Percentiles rank a stretch among this genome's conserved stretches.
Conservation (phyloP, 2,329 filamentous ascomycete genomes). For the Sordariomycetes sp. region DNA sequence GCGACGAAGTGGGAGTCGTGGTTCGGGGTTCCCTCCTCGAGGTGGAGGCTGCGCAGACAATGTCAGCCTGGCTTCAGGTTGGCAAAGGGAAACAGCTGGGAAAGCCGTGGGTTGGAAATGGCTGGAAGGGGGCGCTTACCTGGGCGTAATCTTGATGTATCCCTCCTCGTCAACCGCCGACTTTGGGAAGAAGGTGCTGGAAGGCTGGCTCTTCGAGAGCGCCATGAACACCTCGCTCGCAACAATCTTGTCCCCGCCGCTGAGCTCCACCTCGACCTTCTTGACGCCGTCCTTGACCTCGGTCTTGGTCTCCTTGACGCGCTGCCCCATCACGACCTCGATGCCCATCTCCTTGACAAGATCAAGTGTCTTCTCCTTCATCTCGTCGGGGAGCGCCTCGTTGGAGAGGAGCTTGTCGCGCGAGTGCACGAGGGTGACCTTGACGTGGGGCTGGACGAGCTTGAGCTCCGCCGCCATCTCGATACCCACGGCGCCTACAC, state of each 20-base stretch:
- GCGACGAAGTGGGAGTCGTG: slow-evolving; percentile 49
- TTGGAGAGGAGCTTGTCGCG: slow-evolving; percentile 56
- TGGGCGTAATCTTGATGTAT: slow-evolving; percentile 48
- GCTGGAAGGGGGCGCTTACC: slow-evolving; percentile 21
- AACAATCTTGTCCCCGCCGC: slow-evolving; percentile 42
- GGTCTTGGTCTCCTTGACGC: slow-evolving; percentile 32
- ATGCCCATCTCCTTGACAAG: slow-evolving; percentile 50
- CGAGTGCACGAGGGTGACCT: slow-evolving; percentile 66
- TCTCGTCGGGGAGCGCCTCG: slow-evolving; percentile 57
- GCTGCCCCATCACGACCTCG: slow-evolving; percentile 47
- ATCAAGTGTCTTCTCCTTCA: slow-evolving; percentile 47
- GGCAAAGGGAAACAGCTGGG: not conserved
- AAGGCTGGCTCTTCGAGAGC: slow-evolving; percentile 48
- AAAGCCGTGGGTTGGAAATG: not conserved
- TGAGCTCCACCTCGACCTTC: slow-evolving; percentile 38
- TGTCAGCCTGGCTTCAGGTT: not conserved
- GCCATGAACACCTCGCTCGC: slow-evolving; percentile 58
- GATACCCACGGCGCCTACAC: slow-evolving; percentile 55
- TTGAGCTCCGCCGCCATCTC: slow-evolving; percentile 76
- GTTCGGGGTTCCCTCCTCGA: slow-evolving; percentile 40
- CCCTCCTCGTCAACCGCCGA: slow-evolving; percentile 48
- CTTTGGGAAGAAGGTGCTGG: slow-evolving; percentile 47
- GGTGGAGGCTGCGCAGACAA: slow-evolving; percentile 34
- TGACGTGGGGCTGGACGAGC: slow-evolving; percentile 44
- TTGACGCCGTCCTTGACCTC: slow-evolving; percentile 25